Evolutionary conservation across 306 rosid species (phyloP).

Genomic region (Quillaja saponaria): DNA sequence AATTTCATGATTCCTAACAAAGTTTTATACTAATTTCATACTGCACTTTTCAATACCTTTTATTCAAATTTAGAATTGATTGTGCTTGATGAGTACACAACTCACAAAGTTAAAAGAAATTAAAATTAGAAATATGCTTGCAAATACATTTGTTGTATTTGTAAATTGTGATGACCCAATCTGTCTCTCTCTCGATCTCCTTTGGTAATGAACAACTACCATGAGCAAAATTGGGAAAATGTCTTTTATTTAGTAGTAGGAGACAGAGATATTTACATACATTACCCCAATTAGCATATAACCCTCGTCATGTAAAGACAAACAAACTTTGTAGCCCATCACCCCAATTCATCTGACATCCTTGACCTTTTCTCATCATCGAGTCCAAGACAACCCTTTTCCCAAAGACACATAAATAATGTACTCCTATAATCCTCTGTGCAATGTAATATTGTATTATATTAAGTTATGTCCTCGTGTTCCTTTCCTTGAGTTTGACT

Average conservation of each 20-base stretch:
- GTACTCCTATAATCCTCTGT: neutral
- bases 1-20: too few species aligned
- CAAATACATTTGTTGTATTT: too few species aligned
- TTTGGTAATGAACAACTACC: too few species aligned
- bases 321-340: neutral
- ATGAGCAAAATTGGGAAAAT: slow-evolving; percentile 6
- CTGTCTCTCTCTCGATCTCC: too few species aligned
- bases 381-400: neutral
- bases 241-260: slow-evolving; percentile 31
- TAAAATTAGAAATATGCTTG: too few species aligned
- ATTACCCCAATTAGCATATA: slow-evolving; percentile 13
- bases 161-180: too few species aligned
- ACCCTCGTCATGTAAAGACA: too few species aligned
- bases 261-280: slow-evolving; percentile 7
- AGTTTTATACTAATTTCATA: too few species aligned
- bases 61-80: too few species aligned
- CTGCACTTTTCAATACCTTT: too few species aligned
- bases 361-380: neutral
- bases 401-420: neutral
- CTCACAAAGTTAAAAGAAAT: too few species aligned
- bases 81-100: too few species aligned
- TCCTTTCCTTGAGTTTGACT: slow-evolving; percentile 57
- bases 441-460: neutral
- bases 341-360: slow-evolving; percentile 6
- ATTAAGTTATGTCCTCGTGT: slow-evolving; percentile 21